These are phyloP conservation scores for Penicillium vulpinum DNA, from an alignment of 2,329 filamentous ascomycete species.

Conservation along the genomic window DNA sequence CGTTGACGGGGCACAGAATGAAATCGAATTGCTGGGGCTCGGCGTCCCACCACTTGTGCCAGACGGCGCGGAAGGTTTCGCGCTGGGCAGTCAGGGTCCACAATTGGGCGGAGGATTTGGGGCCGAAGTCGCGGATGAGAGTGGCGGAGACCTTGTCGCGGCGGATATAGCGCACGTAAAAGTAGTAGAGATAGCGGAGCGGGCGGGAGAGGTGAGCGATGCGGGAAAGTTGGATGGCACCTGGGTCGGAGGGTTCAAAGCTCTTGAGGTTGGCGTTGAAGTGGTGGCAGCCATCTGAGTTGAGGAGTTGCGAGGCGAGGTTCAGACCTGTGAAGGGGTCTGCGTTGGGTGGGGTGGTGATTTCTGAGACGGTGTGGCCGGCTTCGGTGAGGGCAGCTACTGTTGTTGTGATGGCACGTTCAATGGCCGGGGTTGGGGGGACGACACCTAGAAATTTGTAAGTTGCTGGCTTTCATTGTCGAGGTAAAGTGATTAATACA, in stretches of 20 bases:
- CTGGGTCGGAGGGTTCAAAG: conserved; percentile 77
- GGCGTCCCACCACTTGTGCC: conserved; percentile 83
- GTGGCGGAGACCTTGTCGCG: conserved; percentile 76
- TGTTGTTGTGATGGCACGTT: conserved; percentile 70
- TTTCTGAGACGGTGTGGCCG: conserved; percentile 72
- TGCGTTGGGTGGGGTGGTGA: conserved; percentile 68
- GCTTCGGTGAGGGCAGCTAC: conserved; percentile 66
- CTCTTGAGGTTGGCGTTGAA: conserved; percentile 74
- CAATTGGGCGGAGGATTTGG: conserved; percentile 73
- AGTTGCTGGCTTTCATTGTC: background rate
- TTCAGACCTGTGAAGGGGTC: conserved; percentile 75
- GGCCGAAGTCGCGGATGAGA: conserved; percentile 69
- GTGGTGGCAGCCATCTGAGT: conserved; percentile 78
- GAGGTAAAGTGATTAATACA: conserved; percentile 4
- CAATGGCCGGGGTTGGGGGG: conserved; percentile 81
- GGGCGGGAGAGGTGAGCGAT: conserved; percentile 72
- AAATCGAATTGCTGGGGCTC: conserved; percentile 72
- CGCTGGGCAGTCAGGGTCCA: conserved; percentile 78
- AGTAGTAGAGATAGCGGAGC: conserved; percentile 81
- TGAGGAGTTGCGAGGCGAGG: conserved; percentile 77
- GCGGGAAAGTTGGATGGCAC: conserved; percentile 71
- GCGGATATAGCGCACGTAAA: conserved; percentile 83
- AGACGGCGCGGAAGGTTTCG: conserved; percentile 73
- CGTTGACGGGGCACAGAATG: conserved; percentile 80
- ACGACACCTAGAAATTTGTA: conserved; percentile 62